A percentile compares a stretch with the other conserved stretches of the same genome.
These are phyloP conservation scores for Schwanniomyces pseudopolymorphus DNA, from an alignment of 805 yeast genomes.

Conservation along the genomic window DNA sequence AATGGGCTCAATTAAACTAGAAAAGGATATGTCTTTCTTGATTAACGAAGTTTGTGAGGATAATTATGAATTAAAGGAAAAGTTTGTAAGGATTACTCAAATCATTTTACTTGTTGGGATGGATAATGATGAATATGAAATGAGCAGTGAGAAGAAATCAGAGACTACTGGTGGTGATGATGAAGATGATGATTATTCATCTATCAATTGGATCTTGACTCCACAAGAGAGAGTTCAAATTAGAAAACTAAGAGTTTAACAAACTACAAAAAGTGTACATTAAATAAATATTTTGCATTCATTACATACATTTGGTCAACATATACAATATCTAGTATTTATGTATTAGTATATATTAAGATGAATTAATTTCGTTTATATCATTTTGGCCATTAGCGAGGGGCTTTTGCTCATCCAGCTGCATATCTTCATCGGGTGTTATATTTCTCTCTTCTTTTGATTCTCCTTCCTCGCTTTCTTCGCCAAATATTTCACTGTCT, in stretches of 20 bases:
- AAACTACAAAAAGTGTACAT: neutral
- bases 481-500: conserved; percentile 19
- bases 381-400: conserved; percentile 3
- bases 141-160: conserved; percentile 29
- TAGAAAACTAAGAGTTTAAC: conserved; percentile 55
- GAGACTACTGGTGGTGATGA: conserved; percentile 35
- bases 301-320: neutral
- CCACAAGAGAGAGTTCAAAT: conserved; percentile 71
- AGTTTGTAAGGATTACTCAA: conserved; percentile 80
- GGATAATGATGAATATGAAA: conserved; percentile 60
- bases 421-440: conserved; percentile 8
- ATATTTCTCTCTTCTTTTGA: conserved; percentile 12
- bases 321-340: neutral
- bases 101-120: conserved; percentile 77
- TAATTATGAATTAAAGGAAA: conserved; percentile 71
- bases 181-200: conserved; percentile 29
- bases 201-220: conserved; percentile 69
- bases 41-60: conserved; percentile 73
- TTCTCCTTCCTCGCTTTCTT: conserved; percentile 18
- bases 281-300: neutral
- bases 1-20: conserved; percentile 79
- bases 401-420: conserved; percentile 2
- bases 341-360: neutral
- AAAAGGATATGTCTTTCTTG: conserved; percentile 73
- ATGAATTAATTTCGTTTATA: neutral